Evolutionary conservation across 2,329 filamentous ascomycete species (phyloP).

Genomic region (Diplodia sapinea): DNA sequence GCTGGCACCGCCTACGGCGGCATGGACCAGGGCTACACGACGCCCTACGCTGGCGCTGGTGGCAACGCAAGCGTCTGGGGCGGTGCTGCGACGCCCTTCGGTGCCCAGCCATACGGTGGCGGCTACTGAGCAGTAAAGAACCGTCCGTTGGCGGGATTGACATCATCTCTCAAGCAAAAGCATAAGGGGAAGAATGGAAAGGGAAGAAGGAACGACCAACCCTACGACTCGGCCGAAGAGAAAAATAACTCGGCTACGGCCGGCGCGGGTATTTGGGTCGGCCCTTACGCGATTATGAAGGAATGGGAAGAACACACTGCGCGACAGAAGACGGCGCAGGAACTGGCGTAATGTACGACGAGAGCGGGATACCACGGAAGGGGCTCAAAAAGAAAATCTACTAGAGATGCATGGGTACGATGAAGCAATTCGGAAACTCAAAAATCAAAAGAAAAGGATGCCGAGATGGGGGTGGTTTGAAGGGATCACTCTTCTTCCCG

Average conservation of each 20-base stretch:
- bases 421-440: not conserved
- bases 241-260: not conserved
- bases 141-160: not conserved
- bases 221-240: not conserved
- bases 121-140: slow-evolving; percentile 9
- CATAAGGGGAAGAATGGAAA: not conserved
- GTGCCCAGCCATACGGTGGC: slow-evolving; percentile 28
- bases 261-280: not conserved
- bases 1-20: slow-evolving; percentile 53
- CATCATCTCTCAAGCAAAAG: not conserved
- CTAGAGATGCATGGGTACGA: not conserved
- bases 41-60: slow-evolving; percentile 62
- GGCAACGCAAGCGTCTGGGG: slow-evolving; percentile 28
- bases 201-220: not conserved
- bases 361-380: not conserved
- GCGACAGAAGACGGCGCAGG: not conserved
- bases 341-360: not conserved
- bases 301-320: not conserved
- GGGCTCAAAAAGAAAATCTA: not conserved
- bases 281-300: not conserved
- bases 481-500: not conserved
- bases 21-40: slow-evolving; percentile 69
- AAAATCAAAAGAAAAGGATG: not conserved
- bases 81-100: slow-evolving; percentile 30
- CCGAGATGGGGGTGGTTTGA: not conserved